These are phyloP conservation scores for Astrephomene gubernaculifera DNA, from an alignment of 139 green algal genomes.

Conservation along the genomic window DNA sequence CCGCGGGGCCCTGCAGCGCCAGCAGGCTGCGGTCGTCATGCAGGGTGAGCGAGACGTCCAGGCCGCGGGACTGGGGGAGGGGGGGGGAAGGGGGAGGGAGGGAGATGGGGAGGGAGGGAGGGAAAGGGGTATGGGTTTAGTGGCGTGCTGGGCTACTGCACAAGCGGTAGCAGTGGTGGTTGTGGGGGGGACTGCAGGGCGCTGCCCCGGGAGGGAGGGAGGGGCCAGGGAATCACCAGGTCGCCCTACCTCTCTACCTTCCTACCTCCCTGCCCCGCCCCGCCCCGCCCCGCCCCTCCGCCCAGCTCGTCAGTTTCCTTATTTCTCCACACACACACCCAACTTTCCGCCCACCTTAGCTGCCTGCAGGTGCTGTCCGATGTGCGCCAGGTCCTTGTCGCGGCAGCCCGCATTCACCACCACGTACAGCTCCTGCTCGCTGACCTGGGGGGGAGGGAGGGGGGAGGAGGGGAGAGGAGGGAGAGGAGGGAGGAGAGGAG, in stretches of 20 bases:
- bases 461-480: no score
- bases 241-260: no score
- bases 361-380: conserved; percentile 82
- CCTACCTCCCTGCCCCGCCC: neutral
- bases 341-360: conserved; percentile 73
- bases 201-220: no score
- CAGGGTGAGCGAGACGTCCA: conserved; percentile 74
- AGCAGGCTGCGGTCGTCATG: conserved; percentile 94
- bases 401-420: conserved; percentile 98
- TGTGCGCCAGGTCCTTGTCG: conserved; percentile 97
- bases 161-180: no score
- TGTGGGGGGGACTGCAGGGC: no score
- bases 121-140: no score
- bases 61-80: conserved; percentile 64
- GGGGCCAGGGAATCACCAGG: no score
- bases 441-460: conserved; percentile 67
- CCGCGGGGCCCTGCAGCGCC: conserved; percentile 91
- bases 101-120: neutral
- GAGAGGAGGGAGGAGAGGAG: no score
- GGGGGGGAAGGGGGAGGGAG: neutral
- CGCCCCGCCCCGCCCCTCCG: neutral
- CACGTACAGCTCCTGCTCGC: conserved; percentile 90
- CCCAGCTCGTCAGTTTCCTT: no score
- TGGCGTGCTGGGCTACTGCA: no score
- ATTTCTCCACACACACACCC: no score